Base-by-base conservation (phyloP, 495 filamentous ascomycete genomes). In the Lichenothelia convexa region DNA sequence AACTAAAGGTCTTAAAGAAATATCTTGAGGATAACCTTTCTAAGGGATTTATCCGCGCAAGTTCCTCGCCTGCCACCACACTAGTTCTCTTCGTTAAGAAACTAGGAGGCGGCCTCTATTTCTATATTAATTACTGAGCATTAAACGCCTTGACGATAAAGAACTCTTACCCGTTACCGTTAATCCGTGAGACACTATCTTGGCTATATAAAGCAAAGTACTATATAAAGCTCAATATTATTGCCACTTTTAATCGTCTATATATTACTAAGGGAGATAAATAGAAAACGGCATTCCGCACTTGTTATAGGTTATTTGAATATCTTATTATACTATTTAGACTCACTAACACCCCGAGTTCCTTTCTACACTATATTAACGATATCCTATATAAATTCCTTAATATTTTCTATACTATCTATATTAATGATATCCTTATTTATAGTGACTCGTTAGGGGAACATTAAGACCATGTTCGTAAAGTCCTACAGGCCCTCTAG, bases 321-420 rank as follows among this genome's bases (percentile, higher is more conserved):
- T 41, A 41, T 22, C 30, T 41, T 18, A 19, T 41, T 12, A 32
- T 32, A 17, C 33, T 24, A 40, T 42, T 45, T 34, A 38, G 33
- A 11, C 18, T 45, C 21, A 24, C 27, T 32, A 45, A 45, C 39
- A 31, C 22, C 15, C 21, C 37, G 34, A 18, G 18, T 19, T 42
- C 34, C 11, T 46, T 48, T 30, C 38, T 45, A 38, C 24, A 36
- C 13, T 46, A 39, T 40, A 45, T 46, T 39, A 49, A 49, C 36
- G 40, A 46, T 35, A 39, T 40, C n/a, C 38, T 49, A 24, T 17
- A 29, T n/a, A 8, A 30, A 11, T 49, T 26, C 30, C 21, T 45
- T 1, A 30, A 47, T 27, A 38, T 34, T 9, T 45, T 47, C 18
- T 45, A 35, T 34, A 41, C 32, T 24, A 21, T 30, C 8, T 47